Base-by-base conservation (phyloP, 805 yeast species). In the Jamesozyma rosinii region DNA sequence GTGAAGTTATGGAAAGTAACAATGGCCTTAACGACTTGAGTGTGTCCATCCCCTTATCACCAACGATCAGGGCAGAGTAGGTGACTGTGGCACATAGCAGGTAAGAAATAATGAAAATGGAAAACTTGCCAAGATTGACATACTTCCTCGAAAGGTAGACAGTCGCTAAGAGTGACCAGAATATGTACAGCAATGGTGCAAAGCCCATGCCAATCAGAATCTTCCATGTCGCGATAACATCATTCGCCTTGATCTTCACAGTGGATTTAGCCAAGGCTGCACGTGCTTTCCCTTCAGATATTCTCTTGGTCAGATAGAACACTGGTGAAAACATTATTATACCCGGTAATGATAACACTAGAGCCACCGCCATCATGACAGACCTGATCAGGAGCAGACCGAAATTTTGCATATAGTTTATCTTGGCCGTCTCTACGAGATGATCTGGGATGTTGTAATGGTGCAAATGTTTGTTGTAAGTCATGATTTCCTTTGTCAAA, bases 141-240 rank as follows among this genome's bases (percentile, higher is more conserved):
- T 13, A 10, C 31, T 32, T 58, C 69, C 50, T 61, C 13, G 49
- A 59, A 49, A 44, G 44, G 5, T 24, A 33, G 18, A 59, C 59
- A 1, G 68, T 54, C 18, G 85, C 81, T 14, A 83, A 49, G 3
- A 75, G 59, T 0, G 97, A 87, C 65, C 92, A 92, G 44, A 83
- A 69, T 31, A 79, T 76, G 68, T 90, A 92, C 24, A 92, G 67
- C 35, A 86, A 61, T 2, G 98, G 98, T 0, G 97, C 94, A 42
- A 86, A 66, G 4, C 90, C 94, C 75, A 92, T 75, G 29, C 89
- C 79, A 33, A 90, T 87, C 49, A 92, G 69, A 38, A 92, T 81
- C 64, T 92, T 92, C 98, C 98, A 92, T 1, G 97, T 89, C 1
- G 97, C 97, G 46, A 92, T 76, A 21, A 92, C 97, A 63, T 92